Evolutionary conservation across 2,329 filamentous ascomycete genomes (phyloP), one percentile per base, ranked within the genome.

Genomic region (Aspergillus proliferans): DNA sequence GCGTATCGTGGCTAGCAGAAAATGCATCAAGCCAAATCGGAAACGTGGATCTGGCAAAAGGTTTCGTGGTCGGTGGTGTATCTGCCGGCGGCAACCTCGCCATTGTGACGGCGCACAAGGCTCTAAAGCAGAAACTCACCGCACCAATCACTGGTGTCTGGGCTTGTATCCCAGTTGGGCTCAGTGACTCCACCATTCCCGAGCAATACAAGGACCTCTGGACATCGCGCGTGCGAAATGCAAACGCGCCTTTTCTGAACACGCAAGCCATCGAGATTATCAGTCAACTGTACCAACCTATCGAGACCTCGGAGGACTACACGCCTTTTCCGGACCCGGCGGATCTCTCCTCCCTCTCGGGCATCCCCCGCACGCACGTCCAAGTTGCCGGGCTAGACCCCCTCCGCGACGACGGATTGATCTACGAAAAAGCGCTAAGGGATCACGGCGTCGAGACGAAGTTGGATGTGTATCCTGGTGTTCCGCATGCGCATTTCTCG

Each of bases 381-480:
- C 76, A 79, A 55, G 66, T 79, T 0, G 72, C 69, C 51, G 78
- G 77, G 9, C 51, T 75, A 50, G 79, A 81, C 56, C 72, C 72
- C 0, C 52, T 77, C 2, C 62, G 79, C 3, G 79, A 82, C 50
- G 78, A 81, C 47, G 75, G 65, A 0, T 52, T 82, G 42, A 72
- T 81, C 0, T 81, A 80, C 52, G 77, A 79, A 53, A 60, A 69
- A 36, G 57, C 75, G 2, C 56, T 81, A 49, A 63, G 69, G 28
- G 72, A 75, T 47, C 68, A 74, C 28, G 65, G 63, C 1, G 70
- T 78, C 6, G 57, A 66, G 54, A 78, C 76, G 1, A 69, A 64
- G 44, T 36, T 78, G 10, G 70, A 77, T 52, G 57, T 74, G 5
- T 76, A 71, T 55, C 52, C 63, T 0, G 73, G 73, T 0, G 61